Evolutionary conservation across 495 filamentous ascomycete species (phyloP).

Genomic region (Annulohypoxylon stygium): DNA sequence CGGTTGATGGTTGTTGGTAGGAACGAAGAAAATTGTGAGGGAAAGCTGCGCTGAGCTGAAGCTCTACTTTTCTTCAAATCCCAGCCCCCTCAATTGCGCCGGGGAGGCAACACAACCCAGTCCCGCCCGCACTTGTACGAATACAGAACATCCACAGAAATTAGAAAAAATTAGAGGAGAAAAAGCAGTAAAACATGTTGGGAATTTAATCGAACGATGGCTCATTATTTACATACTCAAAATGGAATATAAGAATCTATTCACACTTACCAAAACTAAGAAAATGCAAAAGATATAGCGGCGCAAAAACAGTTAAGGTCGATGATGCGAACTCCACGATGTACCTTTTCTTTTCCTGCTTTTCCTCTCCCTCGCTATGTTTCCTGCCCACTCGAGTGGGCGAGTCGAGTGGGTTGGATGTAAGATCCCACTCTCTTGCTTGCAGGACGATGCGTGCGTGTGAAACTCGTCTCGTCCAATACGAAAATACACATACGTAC

Average conservation of each 20-base stretch:
- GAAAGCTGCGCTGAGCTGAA: constrained; percentile 24
- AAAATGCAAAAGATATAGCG: neutral
- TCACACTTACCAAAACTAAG: constrained; percentile 19
- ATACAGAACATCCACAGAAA: constrained; percentile 17
- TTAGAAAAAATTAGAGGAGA: neutral
- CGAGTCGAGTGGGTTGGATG: constrained; percentile 23
- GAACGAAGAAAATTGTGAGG: constrained; percentile 8
- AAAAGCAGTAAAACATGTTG: constrained; percentile 13
- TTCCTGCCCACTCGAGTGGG: neutral
- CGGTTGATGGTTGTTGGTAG: constrained; percentile 17
- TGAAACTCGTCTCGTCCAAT: constrained; percentile 40
- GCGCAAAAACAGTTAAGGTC: constrained; percentile 14
- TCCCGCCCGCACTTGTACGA: constrained; percentile 25
- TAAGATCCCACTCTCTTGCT: constrained; percentile 37
- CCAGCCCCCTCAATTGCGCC: constrained; percentile 48
- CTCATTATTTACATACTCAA: constrained; percentile 18
- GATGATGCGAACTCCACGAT: constrained; percentile 17
- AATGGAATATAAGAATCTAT: constrained; percentile 11
- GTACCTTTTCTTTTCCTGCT: constrained; percentile 8
- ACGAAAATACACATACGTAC: constrained; percentile 17
- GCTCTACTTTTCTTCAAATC: constrained; percentile 22
- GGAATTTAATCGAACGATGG: neutral
- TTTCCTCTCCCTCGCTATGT: constrained; percentile 16
- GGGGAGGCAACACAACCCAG: constrained; percentile 32
- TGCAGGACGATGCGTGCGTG: constrained; percentile 37